A percentile compares a stretch with the other conserved stretches of the same genome.
These are phyloP conservation scores for Podospora pseudopauciseta DNA, from an alignment of 495 filamentous ascomycete species.

Conservation along the genomic window DNA sequence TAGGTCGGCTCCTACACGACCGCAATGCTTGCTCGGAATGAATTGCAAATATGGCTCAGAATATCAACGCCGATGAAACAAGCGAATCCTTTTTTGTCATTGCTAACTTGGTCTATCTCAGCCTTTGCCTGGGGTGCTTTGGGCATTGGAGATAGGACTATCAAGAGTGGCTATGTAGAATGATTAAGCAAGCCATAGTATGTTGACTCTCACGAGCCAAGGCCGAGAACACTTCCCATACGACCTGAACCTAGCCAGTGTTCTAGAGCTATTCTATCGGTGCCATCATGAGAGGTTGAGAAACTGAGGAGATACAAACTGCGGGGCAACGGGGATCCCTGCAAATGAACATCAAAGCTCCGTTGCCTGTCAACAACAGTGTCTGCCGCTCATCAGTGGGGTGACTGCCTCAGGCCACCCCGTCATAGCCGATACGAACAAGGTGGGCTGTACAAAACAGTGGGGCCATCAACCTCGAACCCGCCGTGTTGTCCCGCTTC, in stretches of 20 bases:
- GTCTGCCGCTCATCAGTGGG: background rate
- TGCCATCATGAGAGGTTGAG: background rate
- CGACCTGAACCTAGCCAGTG: background rate
- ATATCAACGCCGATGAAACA: no score
- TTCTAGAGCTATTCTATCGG: background rate
- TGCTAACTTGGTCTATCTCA: no score
- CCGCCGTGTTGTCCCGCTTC: conserved; percentile 10
- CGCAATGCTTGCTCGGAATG: no score
- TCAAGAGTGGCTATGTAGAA: background rate
- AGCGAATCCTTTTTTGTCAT: no score
- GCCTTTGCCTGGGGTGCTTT: no score
- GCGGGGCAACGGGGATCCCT: background rate
- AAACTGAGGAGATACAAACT: background rate
- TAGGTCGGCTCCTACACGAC: no score
- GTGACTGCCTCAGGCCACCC: conserved; percentile 7
- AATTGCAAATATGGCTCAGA: no score
- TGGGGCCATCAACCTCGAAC: background rate
- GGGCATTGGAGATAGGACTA: background rate
- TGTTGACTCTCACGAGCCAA: background rate
- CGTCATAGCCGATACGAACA: background rate
- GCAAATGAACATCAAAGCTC: background rate
- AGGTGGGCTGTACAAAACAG: background rate
- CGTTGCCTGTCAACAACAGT: background rate
- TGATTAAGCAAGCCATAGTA: background rate
- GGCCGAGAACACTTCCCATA: background rate